Percentiles rank a stretch among this genome's conserved stretches.
phyloP scores from a whole-genome alignment of 495 filamentous ascomycete genomes.

The Penicillium nucicola region DNA sequence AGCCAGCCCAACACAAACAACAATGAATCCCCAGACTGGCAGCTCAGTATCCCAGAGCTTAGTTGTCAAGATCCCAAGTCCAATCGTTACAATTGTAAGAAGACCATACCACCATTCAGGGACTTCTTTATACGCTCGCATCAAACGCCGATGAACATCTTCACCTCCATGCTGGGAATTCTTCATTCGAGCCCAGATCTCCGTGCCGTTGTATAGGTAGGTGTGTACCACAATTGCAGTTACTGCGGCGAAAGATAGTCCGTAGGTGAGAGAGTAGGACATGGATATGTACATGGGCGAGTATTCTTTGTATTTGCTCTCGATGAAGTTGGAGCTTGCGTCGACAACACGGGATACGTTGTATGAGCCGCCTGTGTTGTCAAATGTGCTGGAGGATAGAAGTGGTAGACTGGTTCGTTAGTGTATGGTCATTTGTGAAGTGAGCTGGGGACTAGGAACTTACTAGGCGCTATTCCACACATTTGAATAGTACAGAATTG shows the following conservation, averaged over 20 bases:
- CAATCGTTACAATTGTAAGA: slow-evolving; percentile 70
- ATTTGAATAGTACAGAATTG: slow-evolving; percentile 51
- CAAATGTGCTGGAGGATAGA: slow-evolving; percentile 57
- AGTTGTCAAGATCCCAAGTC: slow-evolving; percentile 48
- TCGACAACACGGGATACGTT: slow-evolving; percentile 54
- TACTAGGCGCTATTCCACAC: slow-evolving; percentile 49
- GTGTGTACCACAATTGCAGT: slow-evolving; percentile 57
- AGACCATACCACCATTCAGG: slow-evolving; percentile 51
- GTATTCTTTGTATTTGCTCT: slow-evolving; percentile 55
- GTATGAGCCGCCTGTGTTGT: slow-evolving; percentile 57
- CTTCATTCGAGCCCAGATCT: slow-evolving; percentile 54
- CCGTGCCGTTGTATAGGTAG: slow-evolving; percentile 54
- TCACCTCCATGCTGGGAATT: slow-evolving; percentile 51
- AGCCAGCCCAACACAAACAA: slow-evolving; percentile 60
- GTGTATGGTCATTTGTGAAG: slow-evolving; percentile 11
- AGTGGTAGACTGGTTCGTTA: slow-evolving; percentile 43
- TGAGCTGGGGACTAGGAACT: slow-evolving; percentile 50
- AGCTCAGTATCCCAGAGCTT: slow-evolving; percentile 60
- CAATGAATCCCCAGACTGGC: slow-evolving; percentile 75
- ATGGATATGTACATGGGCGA: slow-evolving; percentile 64
- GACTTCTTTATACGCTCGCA: slow-evolving; percentile 28
- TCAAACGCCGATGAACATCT: slow-evolving; percentile 37
- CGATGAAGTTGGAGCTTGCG: slow-evolving; percentile 47
- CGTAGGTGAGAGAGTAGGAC: slow-evolving; percentile 60
- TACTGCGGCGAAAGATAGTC: slow-evolving; percentile 61